phyloP scores from a whole-genome alignment of 2,329 filamentous ascomycete genomes.

The Hypoxylon sp. region DNA sequence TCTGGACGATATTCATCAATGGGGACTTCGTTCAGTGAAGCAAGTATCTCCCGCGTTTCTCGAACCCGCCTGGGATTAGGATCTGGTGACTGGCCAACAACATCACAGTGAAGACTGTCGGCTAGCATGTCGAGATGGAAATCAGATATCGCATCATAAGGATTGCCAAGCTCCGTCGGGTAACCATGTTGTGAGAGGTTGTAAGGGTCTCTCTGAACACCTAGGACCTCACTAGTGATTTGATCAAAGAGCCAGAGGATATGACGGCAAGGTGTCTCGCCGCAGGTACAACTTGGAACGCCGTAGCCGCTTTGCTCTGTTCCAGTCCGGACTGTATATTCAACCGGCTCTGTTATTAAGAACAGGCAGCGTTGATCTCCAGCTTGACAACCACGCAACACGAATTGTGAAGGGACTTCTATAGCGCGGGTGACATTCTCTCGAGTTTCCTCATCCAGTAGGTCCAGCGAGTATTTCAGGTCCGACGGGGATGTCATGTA shows the following conservation, averaged over 20 bases:
- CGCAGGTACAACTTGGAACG: slow-evolving; percentile 64
- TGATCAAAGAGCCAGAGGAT: slow-evolving; percentile 70
- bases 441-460: slow-evolving; percentile 56
- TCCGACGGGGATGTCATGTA: slow-evolving; percentile 55
- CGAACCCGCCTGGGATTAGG: slow-evolving; percentile 59
- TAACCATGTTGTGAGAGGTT: slow-evolving; percentile 62
- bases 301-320: slow-evolving; percentile 59
- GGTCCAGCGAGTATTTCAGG: slow-evolving; percentile 55
- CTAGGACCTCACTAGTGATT: slow-evolving; percentile 64
- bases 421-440: slow-evolving; percentile 62
- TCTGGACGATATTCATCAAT: slow-evolving; percentile 64
- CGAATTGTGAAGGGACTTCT: slow-evolving; percentile 64
- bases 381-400: slow-evolving; percentile 65
- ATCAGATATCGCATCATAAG: slow-evolving; percentile 65
- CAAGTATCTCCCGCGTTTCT: slow-evolving; percentile 68
- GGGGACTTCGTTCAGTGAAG: slow-evolving; percentile 59
- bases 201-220: slow-evolving; percentile 59
- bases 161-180: slow-evolving; percentile 63
- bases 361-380: slow-evolving; percentile 68
- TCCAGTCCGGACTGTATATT: slow-evolving; percentile 67
- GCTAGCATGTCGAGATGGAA: slow-evolving; percentile 68
- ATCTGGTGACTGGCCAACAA: slow-evolving; percentile 53
- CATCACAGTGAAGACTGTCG: slow-evolving; percentile 66
- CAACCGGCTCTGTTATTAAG: slow-evolving; percentile 69
- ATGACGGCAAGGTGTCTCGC: slow-evolving; percentile 64